Base-by-base conservation (phyloP, 805 yeast species). In the Candida vaughaniae region DNA sequence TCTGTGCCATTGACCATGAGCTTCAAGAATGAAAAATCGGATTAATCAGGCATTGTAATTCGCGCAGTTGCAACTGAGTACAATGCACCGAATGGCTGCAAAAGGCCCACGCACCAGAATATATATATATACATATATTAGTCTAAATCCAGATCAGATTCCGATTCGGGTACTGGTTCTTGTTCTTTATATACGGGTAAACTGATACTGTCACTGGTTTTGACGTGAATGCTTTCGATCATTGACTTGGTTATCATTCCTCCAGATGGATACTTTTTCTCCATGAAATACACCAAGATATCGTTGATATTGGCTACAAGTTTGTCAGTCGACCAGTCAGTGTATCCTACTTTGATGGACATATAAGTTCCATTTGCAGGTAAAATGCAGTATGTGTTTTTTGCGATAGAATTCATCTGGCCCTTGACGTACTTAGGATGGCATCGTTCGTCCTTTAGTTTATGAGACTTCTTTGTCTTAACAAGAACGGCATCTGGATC, bases 121-220 rank as follows among this genome's bases (percentile, higher is more conserved):
- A n/a, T n/a, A n/a, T n/a, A n/a, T n/a, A n/a, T n/a, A n/a, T n/a
- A n/a, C n/a, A n/a, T n/a, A n/a, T n/a, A n/a, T n/a, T n/a, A n/a
- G n/a, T n/a, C n/a, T n/a, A n/a, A n/a, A n/a, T n/a, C n/a, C n/a
- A n/a, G n/a, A n/a, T n/a, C n/a, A n/a, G n/a, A n/a, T n/a, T n/a
- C n/a, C n/a, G n/a, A n/a, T n/a, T n/a, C n/a, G n/a, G n/a, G n/a
- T n/a, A n/a, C n/a, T n/a, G n/a, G n/a, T n/a, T 32, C 17, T 11
- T 31, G 15, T 6, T 16, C 22, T 31, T 28, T 25, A 26, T 31
- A 31, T 14, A 82, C 62, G 1, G 90, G 91, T 47, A 85, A 61
- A 55, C 85, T 77, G 12, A 72, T 68, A 58, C 90, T 82, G 27
- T 78, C 82, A 31, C 77, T 69, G 0, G 88, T 80, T 57, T 83